Percentiles rank a stretch among this genome's conserved stretches.
Evolutionary conservation across 768 basidiomycete genomes (phyloP).

Genomic region (Phallus indusiatus): DNA sequence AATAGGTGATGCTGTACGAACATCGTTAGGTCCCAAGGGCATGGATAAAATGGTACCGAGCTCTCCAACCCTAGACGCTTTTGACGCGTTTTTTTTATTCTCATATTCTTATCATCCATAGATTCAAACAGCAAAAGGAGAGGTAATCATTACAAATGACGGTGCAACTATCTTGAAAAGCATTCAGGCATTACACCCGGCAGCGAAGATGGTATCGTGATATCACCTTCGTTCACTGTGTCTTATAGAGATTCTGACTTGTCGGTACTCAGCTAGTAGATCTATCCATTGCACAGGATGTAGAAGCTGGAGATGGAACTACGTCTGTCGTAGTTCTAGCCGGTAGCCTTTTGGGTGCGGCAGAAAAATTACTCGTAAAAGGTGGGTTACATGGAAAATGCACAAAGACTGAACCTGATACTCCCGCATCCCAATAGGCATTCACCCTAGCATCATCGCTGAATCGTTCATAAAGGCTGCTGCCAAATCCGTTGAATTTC

Average conservation of each 20-base stretch:
- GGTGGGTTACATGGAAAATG: constrained; percentile 29
- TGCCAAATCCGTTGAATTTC: constrained; percentile 84
- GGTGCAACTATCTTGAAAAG: constrained; percentile 96
- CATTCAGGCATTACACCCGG: constrained; percentile 93
- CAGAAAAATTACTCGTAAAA: constrained; percentile 93
- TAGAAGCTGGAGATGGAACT: constrained; percentile 98
- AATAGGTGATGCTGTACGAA: constrained; percentile 95
- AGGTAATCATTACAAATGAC: constrained; percentile 97
- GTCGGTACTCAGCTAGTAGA: constrained; percentile 69
- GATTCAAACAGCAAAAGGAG: constrained; percentile 95
- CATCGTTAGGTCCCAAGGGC: constrained; percentile 90
- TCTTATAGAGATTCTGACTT: constrained; percentile 5
- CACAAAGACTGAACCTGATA: not conserved
- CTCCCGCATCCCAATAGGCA: constrained; percentile 28
- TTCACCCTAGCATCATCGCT: constrained; percentile 95
- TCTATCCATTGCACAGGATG: constrained; percentile 93
- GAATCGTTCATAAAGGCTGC: constrained; percentile 93
- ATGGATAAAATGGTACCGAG: constrained; percentile 95
- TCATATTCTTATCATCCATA: constrained; percentile 23
- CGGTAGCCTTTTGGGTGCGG: constrained; percentile 84
- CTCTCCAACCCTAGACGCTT: not conserved
- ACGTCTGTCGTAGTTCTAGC: constrained; percentile 96
- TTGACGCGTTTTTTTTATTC: not conserved
- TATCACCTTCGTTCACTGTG: not conserved
- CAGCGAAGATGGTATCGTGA: constrained; percentile 81